A percentile compares a stretch with the other conserved stretches of the same genome.
Conservation (phyloP, 768 basidiomycete species). For the Pleurotus salmoneostramineus region DNA sequence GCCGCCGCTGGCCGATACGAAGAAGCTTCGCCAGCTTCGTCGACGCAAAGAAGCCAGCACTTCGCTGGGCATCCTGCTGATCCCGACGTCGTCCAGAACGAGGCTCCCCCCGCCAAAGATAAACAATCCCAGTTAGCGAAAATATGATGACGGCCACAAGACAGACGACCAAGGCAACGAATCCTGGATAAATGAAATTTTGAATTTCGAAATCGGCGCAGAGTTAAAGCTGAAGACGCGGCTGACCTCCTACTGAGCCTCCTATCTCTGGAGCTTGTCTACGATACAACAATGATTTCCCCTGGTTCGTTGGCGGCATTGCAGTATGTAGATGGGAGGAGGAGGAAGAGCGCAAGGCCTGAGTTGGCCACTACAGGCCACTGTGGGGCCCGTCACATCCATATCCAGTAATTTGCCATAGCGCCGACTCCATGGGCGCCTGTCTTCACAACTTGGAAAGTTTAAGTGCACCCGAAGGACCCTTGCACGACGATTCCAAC, state of each 20-base stretch:
- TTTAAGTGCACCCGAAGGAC: too few relatives aligned
- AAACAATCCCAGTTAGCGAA: conserved; percentile 1
- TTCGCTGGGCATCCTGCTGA: too few relatives aligned
- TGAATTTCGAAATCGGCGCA: background rate
- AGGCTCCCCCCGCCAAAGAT: background rate
- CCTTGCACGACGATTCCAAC: too few relatives aligned
- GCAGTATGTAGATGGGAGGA: background rate
- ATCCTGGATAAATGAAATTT: background rate
- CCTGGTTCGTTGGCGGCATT: background rate
- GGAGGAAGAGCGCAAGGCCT: background rate
- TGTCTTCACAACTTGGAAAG: too few relatives aligned
- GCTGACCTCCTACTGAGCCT: conserved; percentile 4
- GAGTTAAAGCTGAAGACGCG: background rate
- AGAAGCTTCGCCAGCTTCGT: background rate
- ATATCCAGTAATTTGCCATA: too few relatives aligned
- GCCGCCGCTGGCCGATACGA: background rate
- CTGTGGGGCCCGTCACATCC: too few relatives aligned
- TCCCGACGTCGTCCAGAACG: too few relatives aligned
- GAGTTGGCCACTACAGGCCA: too few relatives aligned
- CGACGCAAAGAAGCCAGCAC: background rate
- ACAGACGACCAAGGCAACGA: conserved; percentile 1
- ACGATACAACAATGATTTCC: background rate
- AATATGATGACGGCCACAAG: conserved; percentile 2
- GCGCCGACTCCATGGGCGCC: too few relatives aligned
- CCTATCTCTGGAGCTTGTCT: conserved; percentile 2